Evolutionary conservation across 129 eudicot species (phyloP).

Genomic region (Heracleum sosnowskyi): DNA sequence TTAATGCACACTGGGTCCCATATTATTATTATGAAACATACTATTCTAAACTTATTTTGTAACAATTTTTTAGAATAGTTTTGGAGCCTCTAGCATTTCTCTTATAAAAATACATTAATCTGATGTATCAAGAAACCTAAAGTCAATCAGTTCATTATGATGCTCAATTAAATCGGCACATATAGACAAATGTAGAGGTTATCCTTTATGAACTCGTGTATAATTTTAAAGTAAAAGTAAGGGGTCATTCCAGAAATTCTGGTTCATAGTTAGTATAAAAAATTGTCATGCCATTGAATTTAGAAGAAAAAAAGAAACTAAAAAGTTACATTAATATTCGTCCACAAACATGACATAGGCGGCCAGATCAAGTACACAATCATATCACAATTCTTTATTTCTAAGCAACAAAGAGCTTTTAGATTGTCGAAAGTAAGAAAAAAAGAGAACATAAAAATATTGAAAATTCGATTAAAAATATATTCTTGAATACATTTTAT

Average conservation of each 20-base stretch:
- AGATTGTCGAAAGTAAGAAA: not conserved
- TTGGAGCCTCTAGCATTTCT: too few species aligned
- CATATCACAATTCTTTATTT: conserved; percentile 15
- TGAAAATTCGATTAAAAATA: not conserved
- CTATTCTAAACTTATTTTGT: too few species aligned
- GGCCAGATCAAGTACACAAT: conserved; percentile 15
- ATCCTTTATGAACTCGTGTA: not conserved
- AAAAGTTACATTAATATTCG: conserved; percentile 11
- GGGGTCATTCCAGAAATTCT: conserved; percentile 7
- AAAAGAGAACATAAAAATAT: not conserved
- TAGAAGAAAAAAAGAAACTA: not conserved
- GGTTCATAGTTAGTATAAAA: conserved; percentile 11
- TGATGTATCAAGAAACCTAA: too few species aligned
- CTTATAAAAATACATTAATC: too few species aligned
- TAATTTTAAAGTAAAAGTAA: conserved; percentile 4
- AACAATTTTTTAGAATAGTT: too few species aligned
- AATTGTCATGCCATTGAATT: conserved; percentile 25
- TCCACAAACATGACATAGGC: conserved; percentile 20
- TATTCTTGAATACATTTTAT: not conserved
- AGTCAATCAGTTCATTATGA: not conserved
- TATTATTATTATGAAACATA: too few species aligned
- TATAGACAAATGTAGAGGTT: conserved; percentile 4
- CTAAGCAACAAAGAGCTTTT: conserved; percentile 18
- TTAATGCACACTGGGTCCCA: too few species aligned
- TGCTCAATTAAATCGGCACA: not conserved